phyloP scores from a whole-genome alignment of 2,329 filamentous ascomycete species.

The Cordyceps sp. region DNA sequence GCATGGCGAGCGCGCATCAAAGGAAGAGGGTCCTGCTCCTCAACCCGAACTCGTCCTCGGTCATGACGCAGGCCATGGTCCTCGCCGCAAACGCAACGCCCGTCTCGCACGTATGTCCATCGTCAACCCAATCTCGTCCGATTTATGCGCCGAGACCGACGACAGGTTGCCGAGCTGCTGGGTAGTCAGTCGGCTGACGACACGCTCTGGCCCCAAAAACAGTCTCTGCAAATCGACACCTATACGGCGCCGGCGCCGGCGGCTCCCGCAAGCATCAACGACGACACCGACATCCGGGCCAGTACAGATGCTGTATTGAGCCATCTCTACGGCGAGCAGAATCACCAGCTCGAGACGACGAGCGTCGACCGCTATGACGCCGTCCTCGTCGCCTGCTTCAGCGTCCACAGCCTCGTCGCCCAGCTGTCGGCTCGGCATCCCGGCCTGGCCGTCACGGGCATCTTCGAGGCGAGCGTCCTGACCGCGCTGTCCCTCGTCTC shows the following conservation, averaged over 20 bases:
- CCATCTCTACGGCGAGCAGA: conserved; percentile 32
- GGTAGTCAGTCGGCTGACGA: too few species aligned
- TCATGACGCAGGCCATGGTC: conserved; percentile 53
- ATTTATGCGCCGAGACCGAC: too few species aligned
- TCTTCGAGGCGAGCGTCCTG: conserved; percentile 71
- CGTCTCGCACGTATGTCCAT: conserved; percentile 12
- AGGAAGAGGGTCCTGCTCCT: conserved; percentile 42
- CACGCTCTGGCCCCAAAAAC: too few species aligned
- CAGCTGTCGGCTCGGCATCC: conserved; percentile 25
- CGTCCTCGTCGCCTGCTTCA: conserved; percentile 82
- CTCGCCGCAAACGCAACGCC: conserved; percentile 5
- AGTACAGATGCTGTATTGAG: conserved; percentile 47
- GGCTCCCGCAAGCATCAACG: conserved; percentile 63
- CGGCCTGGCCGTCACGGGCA: conserved; percentile 33
- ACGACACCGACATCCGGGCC: conserved; percentile 46
- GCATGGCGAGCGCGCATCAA: too few species aligned
- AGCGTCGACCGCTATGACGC: conserved; percentile 43
- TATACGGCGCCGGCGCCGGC: conserved; percentile 49
- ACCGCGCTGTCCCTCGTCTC: conserved; percentile 36
- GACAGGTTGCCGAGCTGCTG: too few species aligned
- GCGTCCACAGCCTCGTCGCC: conserved; percentile 60
- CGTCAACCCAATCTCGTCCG: too few species aligned
- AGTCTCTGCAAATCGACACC: conserved; percentile 35
- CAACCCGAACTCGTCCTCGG: conserved; percentile 61
- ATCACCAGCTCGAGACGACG: conserved; percentile 9